Evolutionary conservation across 2,329 filamentous ascomycete genomes (phyloP), one percentile per base, ranked within the genome.

Genomic region (Venturia nashicola): DNA sequence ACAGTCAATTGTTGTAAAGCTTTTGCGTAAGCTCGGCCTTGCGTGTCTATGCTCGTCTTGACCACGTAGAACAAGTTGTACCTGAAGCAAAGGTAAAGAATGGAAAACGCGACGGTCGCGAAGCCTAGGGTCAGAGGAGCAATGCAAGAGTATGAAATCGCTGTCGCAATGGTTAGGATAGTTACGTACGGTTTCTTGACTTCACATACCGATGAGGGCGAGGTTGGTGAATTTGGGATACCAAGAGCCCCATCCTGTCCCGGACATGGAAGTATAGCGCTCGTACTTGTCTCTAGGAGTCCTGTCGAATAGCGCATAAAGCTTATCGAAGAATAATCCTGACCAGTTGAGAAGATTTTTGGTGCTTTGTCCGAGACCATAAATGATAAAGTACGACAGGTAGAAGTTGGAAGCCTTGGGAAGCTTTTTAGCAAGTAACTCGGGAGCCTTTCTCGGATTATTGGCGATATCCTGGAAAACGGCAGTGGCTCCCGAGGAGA

Each of bases 371-470:
- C 87, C 87, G 65, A 97, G 75, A 42, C 93, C 95, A 75, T 99
- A 94, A 2, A 99, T 84, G 42, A 97, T 85, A 68, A 99, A 95
- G 77, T 97, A 99, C 0, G 88, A 90, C 23, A 97, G 87, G 75
- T 97, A 99, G 72, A 97, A 95, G 76, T 96, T 97, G 66, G 91
- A 92, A 0, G 91, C 86, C 64, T 84, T 86, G 23, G 94, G 94
- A 6, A 99, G 80, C 65, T 89, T 88, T 16, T 80, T 71, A 0
- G 91, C 87, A 3, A 96, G 80, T 46, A 95, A 75, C 0, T 73
- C 76, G 0, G 90, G 84, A 7, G 85, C 83, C 0, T 76, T 76
- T 2, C 77, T 73, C 0, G 91, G 91, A 4, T 90, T 69, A 0
- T 85, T 46, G 16, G 86, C 78, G 60, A 95, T 86, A 23, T 84